A percentile compares a stretch with the other conserved stretches of the same genome.
phyloP scores from a whole-genome alignment of 2,329 filamentous ascomycete species.

The Aspergillus hiratsukae region DNA sequence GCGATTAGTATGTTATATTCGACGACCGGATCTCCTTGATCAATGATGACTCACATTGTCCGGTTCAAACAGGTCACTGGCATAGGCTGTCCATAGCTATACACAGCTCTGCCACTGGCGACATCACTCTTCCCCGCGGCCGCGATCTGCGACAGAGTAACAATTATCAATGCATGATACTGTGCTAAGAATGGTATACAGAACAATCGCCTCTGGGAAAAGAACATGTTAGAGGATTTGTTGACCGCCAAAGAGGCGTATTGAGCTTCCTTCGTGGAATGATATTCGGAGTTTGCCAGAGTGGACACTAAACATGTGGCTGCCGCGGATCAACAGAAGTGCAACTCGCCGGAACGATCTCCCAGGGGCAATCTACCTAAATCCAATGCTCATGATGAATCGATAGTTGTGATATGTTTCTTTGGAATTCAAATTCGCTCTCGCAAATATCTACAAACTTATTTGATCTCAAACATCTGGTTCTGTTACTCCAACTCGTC shows the following conservation, averaged over 20 bases:
- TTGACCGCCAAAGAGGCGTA: conserved; percentile 1
- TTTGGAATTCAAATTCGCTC: neutral
- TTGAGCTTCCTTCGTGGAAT: neutral
- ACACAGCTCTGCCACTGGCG: conserved; percentile 25
- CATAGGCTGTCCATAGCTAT: conserved; percentile 57
- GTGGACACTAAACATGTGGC: neutral
- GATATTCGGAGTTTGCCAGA: neutral
- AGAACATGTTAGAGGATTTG: conserved; percentile 7
- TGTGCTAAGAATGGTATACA: neutral
- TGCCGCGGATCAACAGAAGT: neutral
- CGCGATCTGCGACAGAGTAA: conserved; percentile 16
- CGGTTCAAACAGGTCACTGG: conserved; percentile 70
- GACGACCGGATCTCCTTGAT: neutral
- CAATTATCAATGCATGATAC: conserved; percentile 14
- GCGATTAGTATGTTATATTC: neutral
- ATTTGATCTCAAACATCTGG: neutral
- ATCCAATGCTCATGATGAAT: neutral
- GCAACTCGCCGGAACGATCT: neutral
- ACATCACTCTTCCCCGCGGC: conserved; percentile 20
- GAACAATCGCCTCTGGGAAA: conserved; percentile 1
- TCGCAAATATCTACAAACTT: neutral
- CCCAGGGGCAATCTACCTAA: neutral
- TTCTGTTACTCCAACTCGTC: neutral
- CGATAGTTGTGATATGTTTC: neutral
- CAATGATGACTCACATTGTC: conserved; percentile 56